Base-by-base conservation (phyloP, 1,139 yeast genomes). In the Nakaseomyces kungkrabaensis region DNA sequence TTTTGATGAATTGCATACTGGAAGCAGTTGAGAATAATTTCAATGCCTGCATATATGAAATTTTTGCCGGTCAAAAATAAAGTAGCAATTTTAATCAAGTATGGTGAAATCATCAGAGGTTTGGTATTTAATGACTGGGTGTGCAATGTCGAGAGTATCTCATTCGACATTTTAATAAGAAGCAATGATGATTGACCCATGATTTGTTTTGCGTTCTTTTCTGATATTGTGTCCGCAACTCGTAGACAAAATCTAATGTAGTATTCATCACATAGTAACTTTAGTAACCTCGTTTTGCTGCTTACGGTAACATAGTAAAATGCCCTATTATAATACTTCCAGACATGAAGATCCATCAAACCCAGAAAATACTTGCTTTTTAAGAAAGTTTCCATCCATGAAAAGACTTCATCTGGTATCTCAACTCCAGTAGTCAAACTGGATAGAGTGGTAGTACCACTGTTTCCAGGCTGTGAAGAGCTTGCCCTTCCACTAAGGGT, bases 241-340 rank as follows among this genome's bases (percentile, higher is more conserved):
- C 44, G 22, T 27, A 41, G 8, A 22, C 44, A 41, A 41, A 53
- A 47, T 33, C 36, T 38, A n/a, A 50, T 50, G 41, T 51, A 53
- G 26, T 42, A 47, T 10, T 49, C 43, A 34, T 46, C 45, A 3
- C 22, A 41, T 27, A 49, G 38, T 43, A 53, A 44, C 17, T 38
- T 46, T 13, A 48, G 44, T 17, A 51, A 24, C n/a, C 50, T 38
- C 13, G 37, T 11, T 44, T 49, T 53, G 40, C 50, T 50, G 44
- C 48, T 43, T 36, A 51, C 52, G 5, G 53, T 51, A 7, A 54
- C 49, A 44, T 53, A 54, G 46, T 50, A 52, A 34, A 51, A 53
- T 13, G 44, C 57, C 32, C 51, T 54, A 25, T 57, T 53, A 37
- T 56, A 60, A 47, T 61, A 61, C 40, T 59, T 61, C 61, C 63